Evolutionary conservation across 345 rosid genomes (phyloP), one percentile per base, ranked within the genome.

Genomic region (Erucastrum elatum): DNA sequence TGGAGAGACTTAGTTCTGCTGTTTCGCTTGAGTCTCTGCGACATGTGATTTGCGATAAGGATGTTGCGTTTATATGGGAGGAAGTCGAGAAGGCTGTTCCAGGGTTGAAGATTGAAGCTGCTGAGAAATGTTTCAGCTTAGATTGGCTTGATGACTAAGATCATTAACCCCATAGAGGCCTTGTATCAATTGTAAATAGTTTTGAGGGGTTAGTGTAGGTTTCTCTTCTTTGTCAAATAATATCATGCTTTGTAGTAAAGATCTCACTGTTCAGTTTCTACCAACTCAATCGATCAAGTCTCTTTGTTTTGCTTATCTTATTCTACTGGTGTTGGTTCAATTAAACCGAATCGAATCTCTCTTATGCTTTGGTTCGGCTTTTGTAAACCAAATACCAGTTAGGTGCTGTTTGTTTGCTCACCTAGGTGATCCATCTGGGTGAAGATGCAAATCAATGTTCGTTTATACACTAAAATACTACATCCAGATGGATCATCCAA

Each of bases 101-200:
- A 26, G 68, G 71, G 31, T 73, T 94, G 26, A 81, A 85, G 74
- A 87, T 94, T 21, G 85, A 91, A 77, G 93, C 91, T 64, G 91
- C 84, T 9, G 97, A 90, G 68, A 86, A 80, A 75, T 77, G 84
- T 69, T 94, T 75, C 78, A 82, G 72, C 66, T 66, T 94, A 53
- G 94, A 88, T 66, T 94, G 97, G 96, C 94, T 94, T 6, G 68
- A 86, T 16, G 94, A 87, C 55, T 93, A 82, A 16, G 10, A 53
- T 15, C 58, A n/a, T 51, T 51, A 51, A 51, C 15, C 17, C 58
- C 8, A 15, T 15, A n/a, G 21, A 15, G 58, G 58, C 8, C 21
- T 51, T 51, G 58, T 51, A 51, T 15, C 17, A 46, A 21, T 65
- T 3, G 9, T 44, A 46, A 46, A 46, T 46, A 46, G 55, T 34